These are phyloP conservation scores for Friedmanniomyces endolithicus DNA, from an alignment of 495 filamentous ascomycete species.

Conservation along the genomic window DNA sequence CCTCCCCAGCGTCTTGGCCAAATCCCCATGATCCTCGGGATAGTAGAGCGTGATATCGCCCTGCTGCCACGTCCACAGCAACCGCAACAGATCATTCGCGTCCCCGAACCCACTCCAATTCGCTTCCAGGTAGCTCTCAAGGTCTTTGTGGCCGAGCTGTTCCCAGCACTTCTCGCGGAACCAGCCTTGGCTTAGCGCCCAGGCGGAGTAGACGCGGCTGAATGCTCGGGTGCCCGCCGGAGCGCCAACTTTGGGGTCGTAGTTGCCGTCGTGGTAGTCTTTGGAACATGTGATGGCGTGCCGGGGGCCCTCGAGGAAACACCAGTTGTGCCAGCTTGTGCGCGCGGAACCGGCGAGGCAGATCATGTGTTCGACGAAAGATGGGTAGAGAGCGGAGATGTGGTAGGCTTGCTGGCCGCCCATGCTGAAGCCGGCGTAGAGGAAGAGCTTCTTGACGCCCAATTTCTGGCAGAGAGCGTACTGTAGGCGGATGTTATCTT, in stretches of 20 bases:
- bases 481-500: constrained; percentile 24
- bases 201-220: constrained; percentile 34
- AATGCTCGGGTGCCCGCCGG: constrained; percentile 32
- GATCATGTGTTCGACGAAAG: constrained; percentile 32
- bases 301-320: constrained; percentile 38
- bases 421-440: constrained; percentile 38
- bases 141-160: constrained; percentile 26
- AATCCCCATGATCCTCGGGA: constrained; percentile 28
- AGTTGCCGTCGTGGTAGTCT: constrained; percentile 34
- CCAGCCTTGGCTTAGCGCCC: constrained; percentile 35
- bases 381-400: constrained; percentile 32
- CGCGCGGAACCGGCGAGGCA: constrained; percentile 33
- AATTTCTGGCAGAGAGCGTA: constrained; percentile 21
- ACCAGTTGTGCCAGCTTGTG: constrained; percentile 36
- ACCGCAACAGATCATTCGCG: constrained; percentile 33
- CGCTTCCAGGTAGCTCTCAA: constrained; percentile 31
- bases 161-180: constrained; percentile 32
- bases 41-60: constrained; percentile 32
- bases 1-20: constrained; percentile 29
- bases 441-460: constrained; percentile 19
- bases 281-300: constrained; percentile 30
- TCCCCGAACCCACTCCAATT: constrained; percentile 30
- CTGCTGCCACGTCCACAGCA: constrained; percentile 37
- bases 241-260: constrained; percentile 20
- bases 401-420: constrained; percentile 40